Conservation (phyloP, 1,284 basidiomycete species). For the Earliella scabrosa region DNA sequence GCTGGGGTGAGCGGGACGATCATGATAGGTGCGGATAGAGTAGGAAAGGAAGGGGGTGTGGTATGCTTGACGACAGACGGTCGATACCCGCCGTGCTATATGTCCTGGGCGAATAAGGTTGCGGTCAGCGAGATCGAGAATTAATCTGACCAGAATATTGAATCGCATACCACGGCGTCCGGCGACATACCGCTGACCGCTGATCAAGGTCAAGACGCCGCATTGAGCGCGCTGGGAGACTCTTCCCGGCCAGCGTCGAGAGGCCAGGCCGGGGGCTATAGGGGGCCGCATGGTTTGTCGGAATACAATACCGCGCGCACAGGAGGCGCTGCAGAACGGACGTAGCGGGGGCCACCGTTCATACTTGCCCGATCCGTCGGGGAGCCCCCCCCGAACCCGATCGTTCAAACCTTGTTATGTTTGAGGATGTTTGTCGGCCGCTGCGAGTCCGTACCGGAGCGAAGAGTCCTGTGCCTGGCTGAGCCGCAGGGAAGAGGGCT, state of each 20-base stretch:
- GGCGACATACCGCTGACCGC: neutral
- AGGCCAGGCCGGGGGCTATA: neutral
- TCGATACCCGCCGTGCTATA: neutral
- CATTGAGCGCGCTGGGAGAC: neutral
- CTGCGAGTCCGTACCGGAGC: neutral
- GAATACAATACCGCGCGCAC: neutral
- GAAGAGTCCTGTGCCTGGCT: neutral
- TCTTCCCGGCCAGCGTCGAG: neutral
- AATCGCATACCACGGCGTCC: neutral
- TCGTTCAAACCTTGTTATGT: neutral
- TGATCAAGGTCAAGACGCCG: neutral
- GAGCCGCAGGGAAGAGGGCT: neutral
- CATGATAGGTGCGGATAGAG: neutral
- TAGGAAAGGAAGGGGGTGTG: neutral
- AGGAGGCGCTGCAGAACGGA: neutral
- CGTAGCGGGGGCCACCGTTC: neutral
- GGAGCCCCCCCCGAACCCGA: neutral
- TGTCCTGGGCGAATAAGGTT: neutral
- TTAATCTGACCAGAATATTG: neutral
- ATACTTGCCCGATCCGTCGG: conserved; percentile 6
- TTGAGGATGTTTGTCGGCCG: neutral
- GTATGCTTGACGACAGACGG: neutral
- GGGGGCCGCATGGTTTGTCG: neutral
- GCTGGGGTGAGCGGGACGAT: neutral
- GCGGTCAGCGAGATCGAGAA: neutral